Evolutionary conservation across 805 yeast species (phyloP).

Genomic region (Lipomyces sp.): DNA sequence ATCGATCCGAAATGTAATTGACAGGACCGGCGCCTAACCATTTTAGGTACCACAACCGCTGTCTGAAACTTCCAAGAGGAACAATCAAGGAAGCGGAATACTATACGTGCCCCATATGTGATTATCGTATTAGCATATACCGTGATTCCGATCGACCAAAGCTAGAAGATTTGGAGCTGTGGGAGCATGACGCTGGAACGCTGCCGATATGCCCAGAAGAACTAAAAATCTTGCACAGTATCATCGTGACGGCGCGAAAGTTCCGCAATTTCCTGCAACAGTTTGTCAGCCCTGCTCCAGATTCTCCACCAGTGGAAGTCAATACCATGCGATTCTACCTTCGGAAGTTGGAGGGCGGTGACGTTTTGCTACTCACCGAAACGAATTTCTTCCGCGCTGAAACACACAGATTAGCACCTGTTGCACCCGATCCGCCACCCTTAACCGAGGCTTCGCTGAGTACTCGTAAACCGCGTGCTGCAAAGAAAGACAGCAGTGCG

Average conservation of each 20-base stretch:
- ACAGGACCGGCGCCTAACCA: constrained; percentile 2
- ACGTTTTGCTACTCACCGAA: constrained; percentile 47
- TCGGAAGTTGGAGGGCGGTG: constrained; percentile 56
- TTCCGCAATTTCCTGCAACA: constrained; percentile 19
- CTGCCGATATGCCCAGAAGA: constrained; percentile 49
- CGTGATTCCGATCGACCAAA: constrained; percentile 47
- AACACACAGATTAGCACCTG: background rate
- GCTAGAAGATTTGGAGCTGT: constrained; percentile 44
- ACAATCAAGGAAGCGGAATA: constrained; percentile 45
- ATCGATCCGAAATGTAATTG: background rate
- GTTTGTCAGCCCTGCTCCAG: constrained; percentile 10
- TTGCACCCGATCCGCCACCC: constrained; percentile 32
- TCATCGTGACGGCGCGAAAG: background rate
- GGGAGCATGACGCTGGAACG: constrained; percentile 43
- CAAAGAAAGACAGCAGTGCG: constrained; percentile 18
- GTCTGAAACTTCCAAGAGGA: constrained; percentile 55
- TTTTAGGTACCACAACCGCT: constrained; percentile 65
- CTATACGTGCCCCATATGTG: constrained; percentile 63
- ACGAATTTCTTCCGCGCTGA: constrained; percentile 11
- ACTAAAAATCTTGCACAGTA: constrained; percentile 27
- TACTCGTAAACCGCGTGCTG: constrained; percentile 32
- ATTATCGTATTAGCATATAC: constrained; percentile 42
- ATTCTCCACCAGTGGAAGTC: constrained; percentile 26
- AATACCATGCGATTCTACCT: constrained; percentile 49
- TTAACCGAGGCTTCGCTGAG: constrained; percentile 36